Conservation (phyloP, 139 green algal genomes). For the Closterium sp. region DNA sequence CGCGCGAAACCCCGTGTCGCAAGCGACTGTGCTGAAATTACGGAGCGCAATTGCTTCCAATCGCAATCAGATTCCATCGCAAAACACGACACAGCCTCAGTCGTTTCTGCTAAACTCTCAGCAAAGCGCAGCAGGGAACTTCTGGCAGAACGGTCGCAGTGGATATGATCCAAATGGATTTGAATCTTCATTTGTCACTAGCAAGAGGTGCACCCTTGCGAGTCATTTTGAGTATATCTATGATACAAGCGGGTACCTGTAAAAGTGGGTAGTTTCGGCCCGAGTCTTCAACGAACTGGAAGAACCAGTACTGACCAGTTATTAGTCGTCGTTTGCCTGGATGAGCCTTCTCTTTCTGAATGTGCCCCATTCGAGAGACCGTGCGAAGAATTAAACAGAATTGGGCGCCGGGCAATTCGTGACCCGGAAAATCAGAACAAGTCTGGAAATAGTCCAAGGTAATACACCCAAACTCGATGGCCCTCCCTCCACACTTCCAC, state of each 20-base stretch:
- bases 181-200: background rate
- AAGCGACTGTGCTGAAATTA: background rate
- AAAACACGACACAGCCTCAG: background rate
- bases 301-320: too few species aligned
- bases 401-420: background rate
- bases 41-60: background rate
- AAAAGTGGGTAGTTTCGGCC: too few species aligned
- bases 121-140: background rate
- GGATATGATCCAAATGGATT: background rate
- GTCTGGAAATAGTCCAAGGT: background rate
- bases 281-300: too few species aligned
- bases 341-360: too few species aligned
- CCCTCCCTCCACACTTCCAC: background rate
- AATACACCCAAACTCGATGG: background rate
- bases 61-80: background rate
- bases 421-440: background rate
- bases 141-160: background rate
- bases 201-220: background rate
- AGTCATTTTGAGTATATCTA: background rate
- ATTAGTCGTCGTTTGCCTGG: too few species aligned
- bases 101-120: background rate
- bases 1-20: background rate
- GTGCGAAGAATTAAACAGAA: too few species aligned
- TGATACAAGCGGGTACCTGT: background rate
- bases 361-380: too few species aligned